Evolutionary conservation across 768 basidiomycete species (phyloP).

Genomic region (Megacollybia marginata): DNA sequence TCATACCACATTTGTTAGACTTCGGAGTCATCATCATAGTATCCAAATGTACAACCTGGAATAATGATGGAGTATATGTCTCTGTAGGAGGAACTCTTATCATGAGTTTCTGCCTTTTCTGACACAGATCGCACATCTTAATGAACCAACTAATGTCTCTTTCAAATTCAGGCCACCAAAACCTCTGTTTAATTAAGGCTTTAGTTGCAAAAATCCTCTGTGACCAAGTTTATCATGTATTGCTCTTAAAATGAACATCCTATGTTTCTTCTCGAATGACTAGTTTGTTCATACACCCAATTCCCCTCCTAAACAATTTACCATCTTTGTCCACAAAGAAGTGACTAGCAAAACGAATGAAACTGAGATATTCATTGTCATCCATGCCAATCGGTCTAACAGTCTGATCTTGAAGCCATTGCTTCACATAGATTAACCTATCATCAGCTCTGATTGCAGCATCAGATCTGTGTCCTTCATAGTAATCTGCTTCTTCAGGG

Average conservation of each 20-base stretch:
- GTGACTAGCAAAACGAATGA: conserved; percentile 1
- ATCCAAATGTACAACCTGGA: conserved; percentile 22
- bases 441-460: too few species aligned
- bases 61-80: conserved; percentile 11
- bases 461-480: too few species aligned
- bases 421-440: too few species aligned
- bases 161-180: conserved; percentile 17
- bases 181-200: conserved; percentile 3
- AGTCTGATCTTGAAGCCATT: too few species aligned
- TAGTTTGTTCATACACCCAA: conserved; percentile 8
- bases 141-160: conserved; percentile 23
- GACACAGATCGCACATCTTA: conserved; percentile 24
- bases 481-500: too few species aligned
- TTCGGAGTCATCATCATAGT: conserved; percentile 20
- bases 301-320: conserved; percentile 6
- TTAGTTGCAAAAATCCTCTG: conserved; percentile 5
- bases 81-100: conserved; percentile 22
- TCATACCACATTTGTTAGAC: conserved; percentile 10
- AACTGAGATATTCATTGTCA: background rate
- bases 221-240: conserved; percentile 6
- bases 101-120: conserved; percentile 16
- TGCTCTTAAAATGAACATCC: background rate
- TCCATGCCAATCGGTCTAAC: too few species aligned
- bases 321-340: conserved; percentile 14
- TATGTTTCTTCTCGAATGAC: conserved; percentile 8